phyloP scores from a whole-genome alignment of 306 rosid species.

The Sindora glabra region DNA sequence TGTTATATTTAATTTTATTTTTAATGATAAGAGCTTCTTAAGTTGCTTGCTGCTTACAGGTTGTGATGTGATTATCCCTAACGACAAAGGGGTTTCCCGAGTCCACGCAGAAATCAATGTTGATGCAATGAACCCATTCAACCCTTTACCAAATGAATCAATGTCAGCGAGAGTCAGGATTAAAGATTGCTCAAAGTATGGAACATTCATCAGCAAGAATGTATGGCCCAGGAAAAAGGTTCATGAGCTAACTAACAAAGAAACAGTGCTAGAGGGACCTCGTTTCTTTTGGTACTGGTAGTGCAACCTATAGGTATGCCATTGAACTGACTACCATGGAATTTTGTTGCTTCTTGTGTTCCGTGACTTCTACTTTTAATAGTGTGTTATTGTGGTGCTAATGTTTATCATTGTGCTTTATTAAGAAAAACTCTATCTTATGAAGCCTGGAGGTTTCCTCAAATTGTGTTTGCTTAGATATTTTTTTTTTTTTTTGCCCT shows the following conservation, averaged over 20 bases:
- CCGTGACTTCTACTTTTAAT: background rate
- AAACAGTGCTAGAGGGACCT: conserved; percentile 57
- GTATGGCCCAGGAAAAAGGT: conserved; percentile 47
- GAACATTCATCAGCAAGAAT: conserved; percentile 57
- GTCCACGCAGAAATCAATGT: conserved; percentile 82
- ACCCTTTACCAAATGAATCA: conserved; percentile 22
- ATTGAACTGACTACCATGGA: background rate
- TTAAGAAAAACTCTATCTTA: background rate
- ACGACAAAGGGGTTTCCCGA: conserved; percentile 93
- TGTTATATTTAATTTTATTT: background rate
- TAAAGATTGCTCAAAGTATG: conserved; percentile 86
- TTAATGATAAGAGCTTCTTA: conserved; percentile 2
- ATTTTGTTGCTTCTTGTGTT: conserved; percentile 8
- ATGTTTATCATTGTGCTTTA: conserved; percentile 6
- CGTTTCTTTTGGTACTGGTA: conserved; percentile 87
- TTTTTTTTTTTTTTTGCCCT: conserved; percentile 2
- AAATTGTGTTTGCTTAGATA: background rate
- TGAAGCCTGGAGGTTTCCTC: background rate
- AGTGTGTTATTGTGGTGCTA: background rate
- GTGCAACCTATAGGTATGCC: conserved; percentile 71
- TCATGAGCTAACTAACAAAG: conserved; percentile 74
- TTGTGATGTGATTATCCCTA: conserved; percentile 68
- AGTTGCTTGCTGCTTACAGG: conserved; percentile 38
- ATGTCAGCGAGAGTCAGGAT: conserved; percentile 29
- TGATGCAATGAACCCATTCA: conserved; percentile 41